Evolutionary conservation across 192 early-diverging fungal species (phyloP), one percentile per base, ranked within the genome.

Genomic region (Dissophora ornata): DNA sequence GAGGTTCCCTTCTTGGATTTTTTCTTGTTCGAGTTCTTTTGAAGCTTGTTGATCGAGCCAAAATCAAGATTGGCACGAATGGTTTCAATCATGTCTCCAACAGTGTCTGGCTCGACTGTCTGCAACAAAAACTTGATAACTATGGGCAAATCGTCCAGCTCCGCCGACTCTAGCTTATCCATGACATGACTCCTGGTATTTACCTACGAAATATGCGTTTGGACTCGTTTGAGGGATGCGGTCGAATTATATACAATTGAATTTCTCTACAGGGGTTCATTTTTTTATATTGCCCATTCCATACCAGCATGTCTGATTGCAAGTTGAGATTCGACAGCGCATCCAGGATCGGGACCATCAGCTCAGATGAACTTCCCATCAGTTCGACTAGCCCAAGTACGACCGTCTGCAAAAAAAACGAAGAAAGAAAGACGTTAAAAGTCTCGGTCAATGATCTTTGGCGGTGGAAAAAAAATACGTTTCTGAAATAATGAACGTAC

Each of bases 81-180:
- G 1, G 79, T 67, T 15, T 58, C 57, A 29, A 88, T 80, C 62
- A 85, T 79, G 0, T 73, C 54, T 10, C 73, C 79, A 22, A 83
- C 78, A 4, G 81, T 85, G 4, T 89, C 83, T 2, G 80, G 30
- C 5, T 84, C 80, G 1, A 83, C 87, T 0, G 89, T 89, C 44
- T 92, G 90, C 2, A 94, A 79, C 34, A 94, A 59, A 46, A 92
- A 94, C 46, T 87, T 89, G 47, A 94, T 67, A 57, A 94, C 84
- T 1, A 93, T 70, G 1, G 93, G 89, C 41, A 94, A 34, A 38
- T 93, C 91, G 24, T 85, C 83, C 21, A 90, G 65, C n/a, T 91
- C 89, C 1, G 89, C 91, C 1, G 90, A 89, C 21, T 86, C 79
- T 7, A 94, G 57, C 24, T 84, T 85, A 42, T 84, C 73, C 24